Evolutionary conservation across 106 monocot species (phyloP).

Genomic region (Vanilla planifolia): DNA sequence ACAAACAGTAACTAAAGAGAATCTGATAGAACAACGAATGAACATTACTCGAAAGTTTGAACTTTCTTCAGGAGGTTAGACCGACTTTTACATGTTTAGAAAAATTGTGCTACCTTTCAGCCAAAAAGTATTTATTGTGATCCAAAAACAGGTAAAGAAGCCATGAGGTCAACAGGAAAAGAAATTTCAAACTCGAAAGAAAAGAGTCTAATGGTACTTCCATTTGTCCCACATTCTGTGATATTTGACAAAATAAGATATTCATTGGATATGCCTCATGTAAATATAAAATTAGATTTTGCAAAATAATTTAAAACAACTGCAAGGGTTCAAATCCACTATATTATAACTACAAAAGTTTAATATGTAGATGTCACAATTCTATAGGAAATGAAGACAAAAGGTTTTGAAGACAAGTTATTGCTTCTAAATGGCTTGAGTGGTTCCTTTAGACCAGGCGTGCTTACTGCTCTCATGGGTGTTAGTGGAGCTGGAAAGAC

Average conservation of each 20-base stretch:
- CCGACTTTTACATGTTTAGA: too few relatives aligned
- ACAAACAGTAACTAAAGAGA: constrained; percentile 20
- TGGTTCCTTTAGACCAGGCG: constrained; percentile 29
- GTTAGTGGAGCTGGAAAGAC: constrained; percentile 36
- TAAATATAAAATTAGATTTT: too few relatives aligned
- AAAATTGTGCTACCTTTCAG: too few relatives aligned
- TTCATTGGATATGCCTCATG: constrained; percentile 48
- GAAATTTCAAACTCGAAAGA: too few relatives aligned
- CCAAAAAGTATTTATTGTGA: too few relatives aligned
- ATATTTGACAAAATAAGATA: constrained; percentile 36
- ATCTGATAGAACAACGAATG: constrained; percentile 21
- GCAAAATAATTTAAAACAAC: too few relatives aligned
- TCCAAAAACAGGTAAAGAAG: too few relatives aligned
- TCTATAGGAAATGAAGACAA: constrained; percentile 37
- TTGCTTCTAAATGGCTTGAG: constrained; percentile 39
- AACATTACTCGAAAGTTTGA: constrained; percentile 16
- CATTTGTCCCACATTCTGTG: constrained; percentile 29
- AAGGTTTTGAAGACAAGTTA: constrained; percentile 31
- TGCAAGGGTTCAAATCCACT: too few relatives aligned
- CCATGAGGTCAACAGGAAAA: too few relatives aligned
- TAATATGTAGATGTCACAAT: too few relatives aligned
- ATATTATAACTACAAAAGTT: too few relatives aligned
- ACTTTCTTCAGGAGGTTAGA: background rate
- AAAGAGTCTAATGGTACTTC: constrained; percentile 43
- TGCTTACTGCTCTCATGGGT: constrained; percentile 35